Evolutionary conservation across 2,329 filamentous ascomycete species (phyloP).

Genomic region (Cytospora paraplurivora): DNA sequence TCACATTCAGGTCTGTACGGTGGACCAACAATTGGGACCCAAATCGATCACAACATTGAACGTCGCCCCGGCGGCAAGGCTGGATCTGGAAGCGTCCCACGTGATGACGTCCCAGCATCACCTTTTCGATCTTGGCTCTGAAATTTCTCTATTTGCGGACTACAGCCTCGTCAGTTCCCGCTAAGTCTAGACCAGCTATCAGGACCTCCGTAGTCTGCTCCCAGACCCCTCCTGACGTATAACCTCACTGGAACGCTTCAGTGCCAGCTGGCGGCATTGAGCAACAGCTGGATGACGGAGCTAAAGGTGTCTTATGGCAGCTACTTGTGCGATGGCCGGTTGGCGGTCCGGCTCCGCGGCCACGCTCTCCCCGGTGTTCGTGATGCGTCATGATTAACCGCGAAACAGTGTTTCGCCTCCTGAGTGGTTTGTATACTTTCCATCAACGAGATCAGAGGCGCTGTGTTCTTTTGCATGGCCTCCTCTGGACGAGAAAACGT

Average conservation of each 20-base stretch:
- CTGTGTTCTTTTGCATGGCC: too few relatives aligned
- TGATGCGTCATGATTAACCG: neutral
- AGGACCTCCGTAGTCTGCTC: neutral
- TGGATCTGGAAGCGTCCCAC: constrained; percentile 16
- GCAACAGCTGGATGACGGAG: neutral
- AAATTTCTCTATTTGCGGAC: constrained; percentile 3
- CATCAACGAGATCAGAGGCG: too few relatives aligned
- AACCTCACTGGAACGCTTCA: neutral
- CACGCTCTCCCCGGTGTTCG: neutral
- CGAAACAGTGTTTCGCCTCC: neutral
- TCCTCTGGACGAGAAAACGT: neutral
- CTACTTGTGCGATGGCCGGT: neutral
- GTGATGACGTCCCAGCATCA: constrained; percentile 12
- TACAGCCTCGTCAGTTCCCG: constrained; percentile 5
- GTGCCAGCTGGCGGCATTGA: neutral
- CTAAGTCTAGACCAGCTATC: neutral
- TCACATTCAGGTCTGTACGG: neutral
- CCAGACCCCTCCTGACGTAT: neutral
- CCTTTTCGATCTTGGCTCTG: constrained; percentile 3
- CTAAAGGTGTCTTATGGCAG: neutral
- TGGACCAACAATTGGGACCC: too few relatives aligned
- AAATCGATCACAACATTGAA: neutral
- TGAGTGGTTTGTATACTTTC: too few relatives aligned
- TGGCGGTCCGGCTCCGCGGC: constrained; percentile 14
- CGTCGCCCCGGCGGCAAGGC: constrained; percentile 16